These are phyloP conservation scores for Phalaenopsis equestris DNA, from an alignment of 106 monocot species.

Conservation along the genomic window DNA sequence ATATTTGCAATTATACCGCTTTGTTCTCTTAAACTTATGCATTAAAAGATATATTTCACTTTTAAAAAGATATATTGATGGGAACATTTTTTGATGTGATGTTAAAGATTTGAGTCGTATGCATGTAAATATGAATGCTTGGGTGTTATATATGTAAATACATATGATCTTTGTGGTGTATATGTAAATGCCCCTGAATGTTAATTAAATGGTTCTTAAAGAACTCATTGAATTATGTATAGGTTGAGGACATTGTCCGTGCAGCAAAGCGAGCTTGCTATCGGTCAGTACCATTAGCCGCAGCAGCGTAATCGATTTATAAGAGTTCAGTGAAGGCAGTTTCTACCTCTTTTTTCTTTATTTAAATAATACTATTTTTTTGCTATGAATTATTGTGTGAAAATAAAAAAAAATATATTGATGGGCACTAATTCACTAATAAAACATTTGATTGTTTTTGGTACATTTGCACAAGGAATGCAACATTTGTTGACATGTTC, in stretches of 20 bases:
- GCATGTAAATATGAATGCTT: too few relatives aligned
- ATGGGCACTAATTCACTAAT: background rate
- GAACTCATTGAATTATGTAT: background rate
- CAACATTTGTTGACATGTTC: background rate
- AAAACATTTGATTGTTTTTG: background rate
- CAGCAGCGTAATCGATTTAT: conserved; percentile 9
- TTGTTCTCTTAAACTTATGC: too few relatives aligned
- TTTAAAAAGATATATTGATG: too few relatives aligned
- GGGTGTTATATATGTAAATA: too few relatives aligned
- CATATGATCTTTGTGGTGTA: too few relatives aligned
- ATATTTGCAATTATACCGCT: too few relatives aligned
- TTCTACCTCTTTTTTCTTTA: background rate
- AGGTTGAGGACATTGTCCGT: conserved; percentile 26
- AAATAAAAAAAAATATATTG: background rate
- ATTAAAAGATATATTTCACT: too few relatives aligned
- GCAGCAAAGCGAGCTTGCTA: conserved; percentile 27
- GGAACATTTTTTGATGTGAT: too few relatives aligned
- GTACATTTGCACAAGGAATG: background rate
- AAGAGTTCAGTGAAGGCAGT: background rate
- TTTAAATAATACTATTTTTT: background rate
- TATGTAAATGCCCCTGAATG: background rate
- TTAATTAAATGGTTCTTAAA: background rate
- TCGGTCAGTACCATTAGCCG: conserved; percentile 21
- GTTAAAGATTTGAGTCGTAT: too few relatives aligned
- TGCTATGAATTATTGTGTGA: background rate